Evolutionary conservation across 257 asterid genomes (phyloP), one percentile per base, ranked within the genome.

Genomic region (Penstemon barbatus): DNA sequence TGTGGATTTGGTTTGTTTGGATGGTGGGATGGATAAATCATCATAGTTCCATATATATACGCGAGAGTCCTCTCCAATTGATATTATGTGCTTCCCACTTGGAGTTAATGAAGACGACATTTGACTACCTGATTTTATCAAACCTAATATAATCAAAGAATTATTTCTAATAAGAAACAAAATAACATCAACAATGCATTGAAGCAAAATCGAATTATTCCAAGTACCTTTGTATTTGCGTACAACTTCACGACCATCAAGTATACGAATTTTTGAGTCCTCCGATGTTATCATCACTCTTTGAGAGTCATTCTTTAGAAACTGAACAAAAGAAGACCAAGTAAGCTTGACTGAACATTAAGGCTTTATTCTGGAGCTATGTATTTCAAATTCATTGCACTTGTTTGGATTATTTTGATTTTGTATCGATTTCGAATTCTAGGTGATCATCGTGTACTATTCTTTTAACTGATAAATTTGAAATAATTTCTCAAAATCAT

Each of bases 251-350:
- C 79, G 71, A 71, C 93, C 96, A 44, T 92, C 93, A 33, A 92
- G 91, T 60, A 90, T 78, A 2, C 89, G 87, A 55, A 92, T 85
- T 80, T 75, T 92, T 56, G 98, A 87, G 79, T 88, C 98, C 69
- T 81, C 90, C 0, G 95, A 90, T 10, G 97, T 86, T 40, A 92
- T 76, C 98, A 92, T 86, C 74, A 86, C 77, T 69, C 87, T 84
- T 44, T 11, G 81, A 51, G 87, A 63, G 69, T 78, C 79, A 5
- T 71, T 75, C 13, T 74, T 73, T 41, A 84, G 73, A 80, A 84
- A 89, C 97, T 89, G 87, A 71, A 69, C 43, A 57, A 8, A 65
- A 42, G 46, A 71, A 36, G 5, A 6, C 54, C 58, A 40, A 33
- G 74, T 78, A 33, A 81, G 58, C 69, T 71, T 56, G 9, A 25